Evolutionary conservation across 2,329 filamentous ascomycete genomes (phyloP).

Genomic region (Fusarium brachygibbosum): DNA sequence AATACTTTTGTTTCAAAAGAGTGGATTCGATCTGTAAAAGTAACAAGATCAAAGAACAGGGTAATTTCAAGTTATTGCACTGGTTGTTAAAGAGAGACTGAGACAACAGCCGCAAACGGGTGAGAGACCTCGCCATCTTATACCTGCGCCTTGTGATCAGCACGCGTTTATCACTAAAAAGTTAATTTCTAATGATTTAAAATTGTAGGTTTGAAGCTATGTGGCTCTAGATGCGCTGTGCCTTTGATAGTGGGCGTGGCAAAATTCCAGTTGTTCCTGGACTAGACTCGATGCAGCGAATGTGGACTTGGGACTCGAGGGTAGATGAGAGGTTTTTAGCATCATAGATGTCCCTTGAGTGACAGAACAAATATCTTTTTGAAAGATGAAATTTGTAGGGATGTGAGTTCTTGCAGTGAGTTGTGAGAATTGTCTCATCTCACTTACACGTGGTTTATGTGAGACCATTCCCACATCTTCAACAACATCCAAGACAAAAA

Average conservation of each 20-base stretch:
- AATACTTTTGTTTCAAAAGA: slow-evolving; percentile 19
- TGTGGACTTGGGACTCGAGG: neutral
- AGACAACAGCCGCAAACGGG: slow-evolving; percentile 12
- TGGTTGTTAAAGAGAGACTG: slow-evolving; percentile 34
- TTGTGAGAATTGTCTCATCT: neutral
- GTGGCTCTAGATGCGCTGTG: slow-evolving; percentile 18
- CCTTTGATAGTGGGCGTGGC: slow-evolving; percentile 13
- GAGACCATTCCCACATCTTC: neutral
- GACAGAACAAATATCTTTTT: neutral
- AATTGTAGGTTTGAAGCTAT: slow-evolving; percentile 23
- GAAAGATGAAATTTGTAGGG: too few species aligned
- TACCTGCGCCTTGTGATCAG: neutral
- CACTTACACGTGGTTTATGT: neutral
- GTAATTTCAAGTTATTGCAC: slow-evolving; percentile 18
- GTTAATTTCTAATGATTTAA: neutral
- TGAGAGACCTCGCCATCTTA: slow-evolving; percentile 18
- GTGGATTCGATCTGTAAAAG: slow-evolving; percentile 17
- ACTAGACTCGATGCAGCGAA: slow-evolving; percentile 31
- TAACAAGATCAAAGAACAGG: slow-evolving; percentile 10
- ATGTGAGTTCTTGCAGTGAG: neutral
- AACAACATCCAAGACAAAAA: neutral
- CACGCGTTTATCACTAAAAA: too few species aligned
- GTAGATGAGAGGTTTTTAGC: accelerated
- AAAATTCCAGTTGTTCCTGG: slow-evolving; percentile 39
- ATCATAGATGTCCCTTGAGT: accelerated